Evolutionary conservation across 2,329 filamentous ascomycete genomes (phyloP), one percentile per base, ranked within the genome.

Genomic region (Orbilia blumenaviensis): DNA sequence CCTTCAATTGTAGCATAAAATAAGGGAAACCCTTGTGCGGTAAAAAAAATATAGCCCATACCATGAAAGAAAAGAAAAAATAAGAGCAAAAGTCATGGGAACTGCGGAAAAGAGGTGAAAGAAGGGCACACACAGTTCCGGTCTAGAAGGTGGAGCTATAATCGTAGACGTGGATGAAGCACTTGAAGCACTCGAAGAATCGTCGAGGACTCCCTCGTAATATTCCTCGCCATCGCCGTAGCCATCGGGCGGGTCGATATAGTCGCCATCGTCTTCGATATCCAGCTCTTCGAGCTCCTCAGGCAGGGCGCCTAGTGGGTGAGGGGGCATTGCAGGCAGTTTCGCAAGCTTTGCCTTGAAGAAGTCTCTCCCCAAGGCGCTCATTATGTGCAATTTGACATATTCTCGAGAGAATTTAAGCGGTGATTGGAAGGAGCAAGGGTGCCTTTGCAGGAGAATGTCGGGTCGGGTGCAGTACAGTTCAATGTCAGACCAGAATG

Each of bases 121-220:
- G 63, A 79, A 14, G 71, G 69, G 54, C 67, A 84, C 84, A 81
- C 85, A 92, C 90, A 89, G 87, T 83, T 88, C 86, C 52, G 90
- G 89, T 78, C 90, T 87, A 71, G 90, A 90, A 84, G 89, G 88
- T 3, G 91, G 92, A 0, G 94, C 93, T 78, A 93, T 90, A 77
- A 98, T 87, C n/a, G 94, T 98, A 25, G 94, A 93, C 2, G 93
- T 93, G 0, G 94, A 97, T 2, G 94, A 96, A 38, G 92, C 90
- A n/a, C 93, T 97, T 0, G 91, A 96, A 12, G 92, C 88, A 7
- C 89, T 91, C 0, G 89, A 92, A 12, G 89, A 91, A 64, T 86
- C 80, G 78, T 87, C 86, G 25, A 84, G 80, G 61, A 86, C 78
- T 67, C 81, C 80, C 34, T 81, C 82, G 46, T 78, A 78, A 71